phyloP scores from a whole-genome alignment of 2,329 filamentous ascomycete species.

The Mycosphaerella sp. region DNA sequence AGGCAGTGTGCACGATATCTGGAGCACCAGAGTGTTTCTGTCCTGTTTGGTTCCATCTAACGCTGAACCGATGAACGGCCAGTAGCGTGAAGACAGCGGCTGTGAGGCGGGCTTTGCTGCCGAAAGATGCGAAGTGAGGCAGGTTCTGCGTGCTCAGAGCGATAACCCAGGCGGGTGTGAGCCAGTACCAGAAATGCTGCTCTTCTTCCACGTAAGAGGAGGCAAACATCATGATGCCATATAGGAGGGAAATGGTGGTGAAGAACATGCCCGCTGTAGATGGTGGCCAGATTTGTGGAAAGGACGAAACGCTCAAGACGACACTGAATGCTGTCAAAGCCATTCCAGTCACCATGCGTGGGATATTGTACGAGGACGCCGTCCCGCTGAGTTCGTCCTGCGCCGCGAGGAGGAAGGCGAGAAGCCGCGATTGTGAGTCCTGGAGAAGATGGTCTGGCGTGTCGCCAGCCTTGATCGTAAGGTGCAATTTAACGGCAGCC shows the following conservation, averaged over 20 bases:
- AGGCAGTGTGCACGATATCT: slow-evolving; percentile 71
- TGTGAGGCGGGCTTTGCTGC: slow-evolving; percentile 6
- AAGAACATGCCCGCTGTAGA: slow-evolving; percentile 45
- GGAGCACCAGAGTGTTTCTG: slow-evolving; percentile 91
- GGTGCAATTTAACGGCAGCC: slow-evolving; percentile 11
- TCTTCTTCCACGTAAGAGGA: slow-evolving; percentile 98
- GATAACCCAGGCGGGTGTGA: slow-evolving; percentile 60
- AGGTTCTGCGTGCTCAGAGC: slow-evolving; percentile 29
- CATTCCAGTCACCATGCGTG: slow-evolving; percentile 50
- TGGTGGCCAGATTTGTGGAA: slow-evolving; percentile 29
- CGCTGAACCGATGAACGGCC: slow-evolving; percentile 57
- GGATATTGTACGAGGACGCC: slow-evolving; percentile 84
- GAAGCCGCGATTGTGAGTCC: not conserved
- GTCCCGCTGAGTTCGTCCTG: slow-evolving; percentile 80
- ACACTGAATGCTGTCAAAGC: slow-evolving; percentile 40
- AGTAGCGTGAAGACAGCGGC: slow-evolving; percentile 42
- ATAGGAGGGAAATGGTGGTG: slow-evolving; percentile 41
- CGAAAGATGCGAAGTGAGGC: not conserved
- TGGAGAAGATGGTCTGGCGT: not conserved
- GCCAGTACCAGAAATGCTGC: slow-evolving; percentile 98
- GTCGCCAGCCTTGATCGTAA: slow-evolving; percentile 20
- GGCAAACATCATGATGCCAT: slow-evolving; percentile 91
- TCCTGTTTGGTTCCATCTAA: slow-evolving; percentile 93
- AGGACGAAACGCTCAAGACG: slow-evolving; percentile 32
- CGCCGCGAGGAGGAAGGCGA: slow-evolving; percentile 59